Conservation (phyloP, 176 grass and related monocot species). For the Oryza coarctata region DNA sequence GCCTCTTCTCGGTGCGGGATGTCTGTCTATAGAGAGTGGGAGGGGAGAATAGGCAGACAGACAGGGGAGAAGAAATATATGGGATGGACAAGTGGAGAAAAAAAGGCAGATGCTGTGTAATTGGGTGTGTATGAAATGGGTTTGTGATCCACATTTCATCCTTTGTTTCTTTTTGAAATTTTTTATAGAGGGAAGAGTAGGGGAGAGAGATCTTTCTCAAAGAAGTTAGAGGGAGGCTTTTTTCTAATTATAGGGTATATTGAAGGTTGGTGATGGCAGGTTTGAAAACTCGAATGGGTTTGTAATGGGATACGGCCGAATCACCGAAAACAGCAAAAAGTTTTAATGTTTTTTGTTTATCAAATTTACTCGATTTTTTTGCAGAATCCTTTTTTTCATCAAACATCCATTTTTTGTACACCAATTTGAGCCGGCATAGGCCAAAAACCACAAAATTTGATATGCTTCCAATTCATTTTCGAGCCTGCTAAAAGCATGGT, state of each 20-base stretch:
- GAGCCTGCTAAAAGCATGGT: not conserved
- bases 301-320: not conserved
- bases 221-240: not conserved
- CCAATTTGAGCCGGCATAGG: no score
- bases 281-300: not conserved
- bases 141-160: no score
- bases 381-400: no score
- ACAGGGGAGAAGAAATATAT: not conserved
- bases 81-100: no score
- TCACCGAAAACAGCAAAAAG: no score
- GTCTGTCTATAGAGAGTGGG: not conserved
- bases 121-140: not conserved
- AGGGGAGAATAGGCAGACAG: no score
- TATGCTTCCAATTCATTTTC: no score
- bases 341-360: no score
- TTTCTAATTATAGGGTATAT: not conserved
- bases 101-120: not conserved
- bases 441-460: no score
- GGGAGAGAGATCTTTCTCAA: not conserved
- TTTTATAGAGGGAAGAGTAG: not conserved
- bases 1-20: slow-evolving; percentile 10
- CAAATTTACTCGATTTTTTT: no score
- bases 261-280: not conserved
- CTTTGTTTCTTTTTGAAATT: not conserved
- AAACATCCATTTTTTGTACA: no score